Percentiles rank a stretch among this genome's conserved stretches.
Evolutionary conservation across 208 protist species (phyloP).

Genomic region (Leishmania lainsoni): DNA sequence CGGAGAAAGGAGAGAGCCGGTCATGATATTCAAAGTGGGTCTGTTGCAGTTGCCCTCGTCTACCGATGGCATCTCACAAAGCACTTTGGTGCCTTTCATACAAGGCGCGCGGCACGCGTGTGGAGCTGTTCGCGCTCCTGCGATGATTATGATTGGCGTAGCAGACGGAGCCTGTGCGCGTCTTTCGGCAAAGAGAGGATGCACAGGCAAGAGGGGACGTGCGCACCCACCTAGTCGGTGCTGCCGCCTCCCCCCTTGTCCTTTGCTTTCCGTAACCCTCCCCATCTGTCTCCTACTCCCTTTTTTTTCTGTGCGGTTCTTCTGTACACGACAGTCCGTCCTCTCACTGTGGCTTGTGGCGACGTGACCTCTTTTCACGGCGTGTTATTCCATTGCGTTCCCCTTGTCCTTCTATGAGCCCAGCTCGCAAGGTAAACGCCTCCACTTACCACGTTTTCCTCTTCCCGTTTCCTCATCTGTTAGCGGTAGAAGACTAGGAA

Average conservation of each 20-base stretch:
- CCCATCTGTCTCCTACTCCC: neutral
- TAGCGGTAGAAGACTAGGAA: neutral
- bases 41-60: neutral
- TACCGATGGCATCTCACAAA: neutral
- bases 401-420: neutral
- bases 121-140: neutral
- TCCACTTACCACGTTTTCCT: conserved; percentile 1
- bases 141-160: neutral
- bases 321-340: neutral
- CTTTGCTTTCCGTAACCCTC: neutral
- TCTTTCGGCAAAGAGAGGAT: neutral
- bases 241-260: neutral
- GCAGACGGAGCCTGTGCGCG: neutral
- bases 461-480: neutral
- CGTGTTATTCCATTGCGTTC: neutral
- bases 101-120: neutral
- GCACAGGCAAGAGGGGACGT: neutral
- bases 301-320: neutral
- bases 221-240: neutral
- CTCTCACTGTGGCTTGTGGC: neutral
- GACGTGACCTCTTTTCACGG: neutral
- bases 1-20: neutral
- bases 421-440: neutral
- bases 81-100: neutral
- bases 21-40: neutral